Evolutionary conservation across 371 early-diverging fungal genomes (phyloP), one percentile per base, ranked within the genome.

Genomic region (Basidiobolus heterosporus): DNA sequence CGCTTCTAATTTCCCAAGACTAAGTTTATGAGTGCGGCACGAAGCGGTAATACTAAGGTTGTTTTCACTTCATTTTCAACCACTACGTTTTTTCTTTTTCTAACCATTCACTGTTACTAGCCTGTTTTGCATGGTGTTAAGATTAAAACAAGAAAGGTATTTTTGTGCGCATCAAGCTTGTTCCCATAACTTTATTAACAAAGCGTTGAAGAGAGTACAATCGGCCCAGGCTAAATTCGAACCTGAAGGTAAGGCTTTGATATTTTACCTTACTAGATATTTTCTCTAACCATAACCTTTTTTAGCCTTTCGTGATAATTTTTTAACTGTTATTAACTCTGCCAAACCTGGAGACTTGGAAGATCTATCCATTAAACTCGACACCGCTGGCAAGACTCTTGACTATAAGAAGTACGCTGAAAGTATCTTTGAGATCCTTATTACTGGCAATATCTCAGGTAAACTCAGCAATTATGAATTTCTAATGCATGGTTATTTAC

Each of bases 341-440:
- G 65, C 72, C 38, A 61, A 72, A 44, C 72, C 78, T 47, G 79
- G 74, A 46, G 72, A 83, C 60, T 80, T 82, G 62, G 72, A 78
- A 44, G 72, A 69, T 46, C 65, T 86, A 47, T 72, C 80, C 36
- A 48, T 65, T 56, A 71, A 73, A 53, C 76, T 92, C 53, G 92
- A 92, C 66, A 58, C 60, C 23, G 78, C 80, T 45, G 88, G 82
- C 48, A 82, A 83, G 53, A 85, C 83, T 54, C 79, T 91, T 56
- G 91, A 91, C 56, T 88, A 85, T 70, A 82, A 85, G 61, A 81
- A 85, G 58, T 92, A 92, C 83, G 86, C 80, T 51, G 93, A 92
- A 56, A 69, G 85, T 24, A 74, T 92, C 52, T 92, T 90, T 64
- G 93, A 92, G 71, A 65, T 90, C 45, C 67, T 91, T 57, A 76